Conservation (phyloP, 805 yeast species). For the Candida ponderosae region DNA sequence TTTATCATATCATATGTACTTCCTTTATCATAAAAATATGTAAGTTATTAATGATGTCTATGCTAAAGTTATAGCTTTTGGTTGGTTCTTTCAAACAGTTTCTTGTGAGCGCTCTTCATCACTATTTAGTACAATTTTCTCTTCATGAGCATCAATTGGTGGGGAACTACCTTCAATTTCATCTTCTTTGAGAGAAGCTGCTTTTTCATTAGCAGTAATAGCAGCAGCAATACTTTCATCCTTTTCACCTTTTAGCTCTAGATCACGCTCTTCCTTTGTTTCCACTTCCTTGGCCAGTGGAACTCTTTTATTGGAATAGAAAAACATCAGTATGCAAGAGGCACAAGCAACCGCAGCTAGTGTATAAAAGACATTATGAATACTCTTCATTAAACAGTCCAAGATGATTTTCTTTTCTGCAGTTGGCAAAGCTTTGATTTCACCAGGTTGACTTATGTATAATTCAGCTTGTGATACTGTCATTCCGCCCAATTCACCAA, state of each 20-base stretch:
- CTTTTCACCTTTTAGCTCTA: not conserved
- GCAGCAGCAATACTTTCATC: not conserved
- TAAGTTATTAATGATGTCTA: too few species aligned
- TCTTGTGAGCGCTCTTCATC: too few species aligned
- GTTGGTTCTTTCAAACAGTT: too few species aligned
- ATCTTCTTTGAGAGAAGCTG: not conserved
- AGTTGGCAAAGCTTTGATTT: not conserved
- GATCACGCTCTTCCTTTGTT: not conserved
- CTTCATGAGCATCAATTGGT: too few species aligned
- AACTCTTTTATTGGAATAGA: conserved; percentile 32
- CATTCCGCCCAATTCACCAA: not conserved
- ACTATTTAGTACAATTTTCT: too few species aligned
- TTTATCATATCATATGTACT: too few species aligned
- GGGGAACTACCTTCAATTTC: not conserved
- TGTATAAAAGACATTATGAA: conserved; percentile 31
- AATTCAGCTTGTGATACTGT: not conserved
- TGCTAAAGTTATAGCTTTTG: too few species aligned
- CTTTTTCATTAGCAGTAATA: not conserved
- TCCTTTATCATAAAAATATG: too few species aligned
- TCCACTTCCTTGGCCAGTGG: conserved; percentile 22
- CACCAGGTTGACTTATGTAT: not conserved
- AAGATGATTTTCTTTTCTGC: not conserved
- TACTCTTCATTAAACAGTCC: conserved; percentile 22
- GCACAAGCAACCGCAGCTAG: conserved; percentile 27
- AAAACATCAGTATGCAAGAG: conserved; percentile 23